Conservation (phyloP, 2,329 filamentous ascomycete species). For the Fusarium bactridioides region DNA sequence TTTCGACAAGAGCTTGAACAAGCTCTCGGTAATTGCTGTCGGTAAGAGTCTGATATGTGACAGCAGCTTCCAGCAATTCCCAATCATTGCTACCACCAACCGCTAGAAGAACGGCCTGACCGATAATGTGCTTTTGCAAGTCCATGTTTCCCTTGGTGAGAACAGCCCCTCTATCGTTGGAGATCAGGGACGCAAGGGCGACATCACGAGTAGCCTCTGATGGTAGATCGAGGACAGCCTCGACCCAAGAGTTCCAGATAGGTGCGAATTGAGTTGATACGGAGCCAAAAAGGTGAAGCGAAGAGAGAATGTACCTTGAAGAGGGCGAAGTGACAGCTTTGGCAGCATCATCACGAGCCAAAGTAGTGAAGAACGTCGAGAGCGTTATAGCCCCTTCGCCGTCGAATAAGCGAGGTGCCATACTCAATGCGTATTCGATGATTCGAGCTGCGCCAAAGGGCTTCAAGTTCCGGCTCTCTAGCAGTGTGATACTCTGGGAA, state of each 20-base stretch:
- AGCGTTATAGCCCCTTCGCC: slow-evolving; percentile 47
- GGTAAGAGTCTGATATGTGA: slow-evolving; percentile 53
- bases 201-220: slow-evolving; percentile 35
- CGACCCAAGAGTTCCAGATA: slow-evolving; percentile 57
- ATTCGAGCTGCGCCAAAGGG: slow-evolving; percentile 63
- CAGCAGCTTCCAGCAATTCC: slow-evolving; percentile 58
- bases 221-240: slow-evolving; percentile 49
- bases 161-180: slow-evolving; percentile 49
- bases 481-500: slow-evolving; percentile 50
- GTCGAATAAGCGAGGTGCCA: slow-evolving; percentile 53
- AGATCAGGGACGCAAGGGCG: slow-evolving; percentile 57
- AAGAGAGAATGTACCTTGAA: slow-evolving; percentile 69
- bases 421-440: slow-evolving; percentile 51
- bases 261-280: slow-evolving; percentile 49
- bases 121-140: slow-evolving; percentile 59
- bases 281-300: slow-evolving; percentile 65
- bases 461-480: slow-evolving; percentile 63
- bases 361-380: slow-evolving; percentile 53
- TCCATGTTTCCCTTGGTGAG: slow-evolving; percentile 50
- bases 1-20: slow-evolving; percentile 45
- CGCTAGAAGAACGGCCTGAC: slow-evolving; percentile 51
- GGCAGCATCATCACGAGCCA: slow-evolving; percentile 64
- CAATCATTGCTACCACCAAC: slow-evolving; percentile 47
- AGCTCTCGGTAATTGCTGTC: slow-evolving; percentile 47
- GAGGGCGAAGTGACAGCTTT: slow-evolving; percentile 74